Conservation (phyloP, 495 filamentous ascomycete genomes). For the Podospora comata region DNA sequence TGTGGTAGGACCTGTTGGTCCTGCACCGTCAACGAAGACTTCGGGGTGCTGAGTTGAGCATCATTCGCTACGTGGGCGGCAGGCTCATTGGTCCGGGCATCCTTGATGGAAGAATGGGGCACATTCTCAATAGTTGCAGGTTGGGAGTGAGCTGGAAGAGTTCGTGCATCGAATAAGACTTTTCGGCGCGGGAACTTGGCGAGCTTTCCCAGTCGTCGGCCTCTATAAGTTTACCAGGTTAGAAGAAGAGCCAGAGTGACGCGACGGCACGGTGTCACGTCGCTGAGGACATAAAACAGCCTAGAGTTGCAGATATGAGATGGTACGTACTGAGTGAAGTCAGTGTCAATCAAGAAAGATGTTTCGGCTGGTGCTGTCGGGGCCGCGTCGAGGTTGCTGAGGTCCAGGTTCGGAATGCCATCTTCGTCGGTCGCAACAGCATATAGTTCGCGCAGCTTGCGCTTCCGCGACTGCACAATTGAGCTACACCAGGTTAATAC, state of each 20-base stretch:
- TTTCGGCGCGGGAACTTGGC: constrained; percentile 60
- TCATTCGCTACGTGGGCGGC: not conserved
- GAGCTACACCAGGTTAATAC: constrained; percentile 54
- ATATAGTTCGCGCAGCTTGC: constrained; percentile 80
- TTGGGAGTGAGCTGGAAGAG: constrained; percentile 14
- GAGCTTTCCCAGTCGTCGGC: constrained; percentile 65
- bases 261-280: constrained; percentile 28
- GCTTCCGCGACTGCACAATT: constrained; percentile 74
- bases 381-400: constrained; percentile 44
- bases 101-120: not conserved
- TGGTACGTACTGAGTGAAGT: constrained; percentile 69
- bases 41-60: constrained; percentile 1
- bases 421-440: constrained; percentile 52
- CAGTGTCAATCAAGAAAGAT: constrained; percentile 69
- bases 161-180: constrained; percentile 38
- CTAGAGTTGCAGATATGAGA: not conserved
- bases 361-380: constrained; percentile 52
- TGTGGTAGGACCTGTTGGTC: not conserved
- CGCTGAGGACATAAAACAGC: constrained; percentile 14
- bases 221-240: constrained; percentile 46
- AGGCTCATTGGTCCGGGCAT: not conserved
- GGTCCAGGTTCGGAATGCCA: constrained; percentile 43
- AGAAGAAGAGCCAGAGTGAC: constrained; percentile 10
- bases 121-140: constrained; percentile 19
- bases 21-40: not conserved